phyloP scores from a whole-genome alignment of 331 rosid species.

The Acacia concinna region DNA sequence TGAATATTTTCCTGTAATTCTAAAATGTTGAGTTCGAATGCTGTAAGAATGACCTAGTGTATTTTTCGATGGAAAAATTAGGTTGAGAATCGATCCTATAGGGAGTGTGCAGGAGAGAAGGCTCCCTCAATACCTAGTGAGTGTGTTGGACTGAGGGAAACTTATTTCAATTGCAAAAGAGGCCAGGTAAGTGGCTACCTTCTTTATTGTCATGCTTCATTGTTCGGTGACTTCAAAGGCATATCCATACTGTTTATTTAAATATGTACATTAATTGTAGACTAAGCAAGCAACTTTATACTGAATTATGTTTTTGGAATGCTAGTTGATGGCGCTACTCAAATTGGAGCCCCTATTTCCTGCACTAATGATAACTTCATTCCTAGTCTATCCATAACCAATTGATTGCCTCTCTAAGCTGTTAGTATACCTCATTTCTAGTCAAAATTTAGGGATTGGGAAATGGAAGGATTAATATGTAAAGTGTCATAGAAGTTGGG shows the following conservation, averaged over 20 bases:
- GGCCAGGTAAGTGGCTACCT: slow-evolving; percentile 63
- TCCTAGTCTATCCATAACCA: not conserved
- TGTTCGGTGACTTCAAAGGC: slow-evolving; percentile 28
- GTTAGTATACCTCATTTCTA: not conserved
- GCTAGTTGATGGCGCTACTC: not conserved
- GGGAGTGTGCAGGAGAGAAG: slow-evolving; percentile 89
- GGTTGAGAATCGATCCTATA: slow-evolving; percentile 71
- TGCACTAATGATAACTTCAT: not conserved
- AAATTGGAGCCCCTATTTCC: not conserved
- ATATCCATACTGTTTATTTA: not conserved
- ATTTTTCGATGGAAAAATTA: slow-evolving; percentile 30
- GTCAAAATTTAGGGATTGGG: not conserved
- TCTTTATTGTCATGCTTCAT: slow-evolving; percentile 16
- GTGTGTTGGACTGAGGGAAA: slow-evolving; percentile 91
- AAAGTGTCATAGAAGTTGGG: not conserved
- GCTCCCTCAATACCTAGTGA: slow-evolving; percentile 80
- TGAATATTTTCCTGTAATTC: not conserved
- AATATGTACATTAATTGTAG: not conserved
- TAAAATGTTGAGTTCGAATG: slow-evolving; percentile 29
- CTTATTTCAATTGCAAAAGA: slow-evolving; percentile 96
- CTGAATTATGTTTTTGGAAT: not conserved
- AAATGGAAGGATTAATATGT: not conserved
- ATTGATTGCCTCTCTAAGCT: not conserved
- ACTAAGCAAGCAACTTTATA: not conserved
- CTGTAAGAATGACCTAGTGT: not conserved